A percentile compares a stretch with the other conserved stretches of the same genome.
Conservation (phyloP, 2,329 filamentous ascomycete species). For the Fusarium concolor region DNA sequence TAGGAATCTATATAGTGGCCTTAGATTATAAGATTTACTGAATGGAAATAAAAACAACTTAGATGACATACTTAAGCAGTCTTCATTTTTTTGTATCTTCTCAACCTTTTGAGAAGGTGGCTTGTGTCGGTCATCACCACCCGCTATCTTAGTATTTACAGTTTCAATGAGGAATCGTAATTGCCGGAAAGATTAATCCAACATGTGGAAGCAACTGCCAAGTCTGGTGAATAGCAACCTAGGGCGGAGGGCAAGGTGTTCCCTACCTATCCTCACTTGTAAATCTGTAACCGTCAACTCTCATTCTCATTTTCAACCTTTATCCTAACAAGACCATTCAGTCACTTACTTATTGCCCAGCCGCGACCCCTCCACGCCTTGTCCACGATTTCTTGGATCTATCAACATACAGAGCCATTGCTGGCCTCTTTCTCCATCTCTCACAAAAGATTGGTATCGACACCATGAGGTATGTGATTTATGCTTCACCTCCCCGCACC, state of each 20-base stretch:
- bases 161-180: no score
- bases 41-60: no score
- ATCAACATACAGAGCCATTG: background rate
- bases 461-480: constrained; percentile 35
- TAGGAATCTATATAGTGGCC: no score
- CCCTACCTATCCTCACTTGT: background rate
- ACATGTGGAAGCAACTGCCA: background rate
- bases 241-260: no score
- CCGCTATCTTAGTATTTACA: no score
- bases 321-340: background rate
- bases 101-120: background rate
- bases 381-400: background rate
- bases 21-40: no score
- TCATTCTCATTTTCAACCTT: constrained; percentile 17
- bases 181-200: constrained; percentile 4
- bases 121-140: background rate
- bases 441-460: background rate
- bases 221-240: background rate
- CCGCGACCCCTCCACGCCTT: background rate
- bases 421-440: background rate
- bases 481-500: constrained; percentile 21
- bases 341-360: constrained; percentile 3
- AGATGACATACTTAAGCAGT: no score
- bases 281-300: background rate
- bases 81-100: no score